phyloP scores from a whole-genome alignment of 2,329 filamentous ascomycete species.

The Pestalotiopsis sp. region DNA sequence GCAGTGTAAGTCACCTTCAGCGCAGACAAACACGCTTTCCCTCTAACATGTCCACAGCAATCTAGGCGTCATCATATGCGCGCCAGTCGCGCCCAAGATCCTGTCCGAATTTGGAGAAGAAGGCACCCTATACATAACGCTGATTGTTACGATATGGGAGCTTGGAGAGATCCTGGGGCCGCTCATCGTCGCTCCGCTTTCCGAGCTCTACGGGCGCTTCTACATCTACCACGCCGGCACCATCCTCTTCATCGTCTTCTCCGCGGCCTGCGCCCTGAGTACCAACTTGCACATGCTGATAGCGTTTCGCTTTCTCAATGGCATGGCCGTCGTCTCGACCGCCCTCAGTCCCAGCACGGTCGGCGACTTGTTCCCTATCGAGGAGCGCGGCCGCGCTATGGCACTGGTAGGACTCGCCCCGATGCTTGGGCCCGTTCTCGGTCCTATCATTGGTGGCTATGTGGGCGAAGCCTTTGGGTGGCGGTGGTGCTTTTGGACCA shows the following conservation, averaged over 20 bases:
- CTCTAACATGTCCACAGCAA: not conserved
- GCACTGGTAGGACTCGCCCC: slow-evolving; percentile 20
- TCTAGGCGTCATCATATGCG: not conserved
- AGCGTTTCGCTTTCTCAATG: slow-evolving; percentile 26
- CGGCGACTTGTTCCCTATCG: slow-evolving; percentile 25
- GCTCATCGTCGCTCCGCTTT: slow-evolving; percentile 57
- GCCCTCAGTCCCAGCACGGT: slow-evolving; percentile 5
- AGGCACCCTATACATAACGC: not conserved
- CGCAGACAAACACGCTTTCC: not conserved
- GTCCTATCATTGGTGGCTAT: slow-evolving; percentile 44
- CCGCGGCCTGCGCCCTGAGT: slow-evolving; percentile 26
- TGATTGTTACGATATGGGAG: slow-evolving; percentile 5
- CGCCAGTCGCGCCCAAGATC: not conserved
- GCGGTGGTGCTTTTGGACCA: slow-evolving; percentile 46
- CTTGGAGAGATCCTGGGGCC: slow-evolving; percentile 31
- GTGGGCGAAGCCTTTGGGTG: slow-evolving; percentile 37
- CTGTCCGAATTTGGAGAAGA: not conserved
- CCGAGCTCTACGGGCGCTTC: slow-evolving; percentile 58
- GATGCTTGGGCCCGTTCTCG: slow-evolving; percentile 30
- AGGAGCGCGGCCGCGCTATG: slow-evolving; percentile 48
- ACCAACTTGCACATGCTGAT: slow-evolving; percentile 23
- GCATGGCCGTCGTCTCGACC: slow-evolving; percentile 21
- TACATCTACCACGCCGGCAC: slow-evolving; percentile 51
- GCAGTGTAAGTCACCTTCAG: not conserved
- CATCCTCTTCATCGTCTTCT: slow-evolving; percentile 39